Base-by-base conservation (phyloP, 306 rosid species). In the Ziziphus jujuba region DNA sequence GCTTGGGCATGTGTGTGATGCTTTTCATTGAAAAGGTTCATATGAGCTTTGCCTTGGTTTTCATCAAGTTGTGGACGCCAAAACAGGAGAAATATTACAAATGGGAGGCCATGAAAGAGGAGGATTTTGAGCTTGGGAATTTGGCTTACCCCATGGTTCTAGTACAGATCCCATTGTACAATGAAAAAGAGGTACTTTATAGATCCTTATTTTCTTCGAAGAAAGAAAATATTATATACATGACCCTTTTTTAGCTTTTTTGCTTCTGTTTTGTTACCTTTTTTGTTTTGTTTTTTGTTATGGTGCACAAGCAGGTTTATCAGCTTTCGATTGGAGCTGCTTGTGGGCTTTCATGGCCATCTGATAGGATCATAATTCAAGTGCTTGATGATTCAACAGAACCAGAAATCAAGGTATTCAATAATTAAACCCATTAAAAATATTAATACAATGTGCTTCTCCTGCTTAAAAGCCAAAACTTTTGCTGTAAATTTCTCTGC, bases 301-400 rank as follows among this genome's bases (percentile, higher is more conserved):
- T n/a, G 20, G 9, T n/a, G 55, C 9, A 50, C n/a, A 7, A 22
- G 12, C 69, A 85, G 91, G 87, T 82, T 50, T 85, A 85, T 36
- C 80, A 82, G 73, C 78, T 85, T 38, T 85, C 91, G 6, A 85
- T 85, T 70, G 91, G 91, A 66, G 91, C 91, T 12, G 87, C 91
- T 57, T 85, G 91, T 22, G 79, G 74, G 0, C 91, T 85, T 40
- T 40, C 45, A 40, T 40, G 45, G 45, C 45, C 45, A 12, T 40
- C 45, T 12, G 45, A 40, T 40, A 82, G 91, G 16, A 80, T 85
- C 12, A 85, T 85, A 67, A 82, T 85, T 65, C 91, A 85, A 85
- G 87, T 85, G 6, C 84, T 85, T 1, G 91, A 85, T 40, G 91
- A 85, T 75, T 82, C 87, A 25, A 82, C 91, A 31, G 91, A 85